Evolutionary conservation across 78 protist genomes (phyloP).

Genomic region (Cyanophora paradoxa): DNA sequence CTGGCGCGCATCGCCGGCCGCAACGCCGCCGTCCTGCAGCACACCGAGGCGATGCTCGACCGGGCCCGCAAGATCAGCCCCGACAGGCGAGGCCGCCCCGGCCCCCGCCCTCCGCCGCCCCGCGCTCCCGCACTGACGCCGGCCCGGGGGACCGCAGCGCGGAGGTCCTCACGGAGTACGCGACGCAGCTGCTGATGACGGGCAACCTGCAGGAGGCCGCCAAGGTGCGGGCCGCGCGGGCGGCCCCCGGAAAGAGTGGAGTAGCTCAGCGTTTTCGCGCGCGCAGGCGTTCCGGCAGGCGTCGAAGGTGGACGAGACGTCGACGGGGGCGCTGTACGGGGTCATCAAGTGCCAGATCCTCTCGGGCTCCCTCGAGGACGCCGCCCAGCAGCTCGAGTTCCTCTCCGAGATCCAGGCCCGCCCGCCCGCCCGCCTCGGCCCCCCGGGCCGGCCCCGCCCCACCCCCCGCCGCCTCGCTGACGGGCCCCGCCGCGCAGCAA

Average conservation of each 20-base stretch:
- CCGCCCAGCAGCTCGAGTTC: conserved; percentile 54
- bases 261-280: neutral
- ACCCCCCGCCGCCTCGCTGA: too few relatives aligned
- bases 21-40: neutral
- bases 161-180: too few relatives aligned
- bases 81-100: too few relatives aligned
- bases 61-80: conserved; percentile 4
- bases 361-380: conserved; percentile 37
- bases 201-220: conserved; percentile 22
- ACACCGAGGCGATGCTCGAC: conserved; percentile 18
- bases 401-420: neutral
- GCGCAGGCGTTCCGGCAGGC: conserved; percentile 14
- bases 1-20: conserved; percentile 26
- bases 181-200: neutral
- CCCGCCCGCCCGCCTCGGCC: too few relatives aligned
- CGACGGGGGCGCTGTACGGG: conserved; percentile 27
- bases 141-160: neutral
- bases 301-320: conserved; percentile 19
- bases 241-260: neutral
- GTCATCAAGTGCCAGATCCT: conserved; percentile 30
- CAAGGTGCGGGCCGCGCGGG: too few relatives aligned
- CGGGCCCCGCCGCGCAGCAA: too few relatives aligned
- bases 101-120: too few relatives aligned
- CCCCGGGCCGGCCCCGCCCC: neutral
- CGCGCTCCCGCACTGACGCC: too few relatives aligned